Conservation (phyloP, 306 rosid species). For the Ziziphus jujuba region DNA sequence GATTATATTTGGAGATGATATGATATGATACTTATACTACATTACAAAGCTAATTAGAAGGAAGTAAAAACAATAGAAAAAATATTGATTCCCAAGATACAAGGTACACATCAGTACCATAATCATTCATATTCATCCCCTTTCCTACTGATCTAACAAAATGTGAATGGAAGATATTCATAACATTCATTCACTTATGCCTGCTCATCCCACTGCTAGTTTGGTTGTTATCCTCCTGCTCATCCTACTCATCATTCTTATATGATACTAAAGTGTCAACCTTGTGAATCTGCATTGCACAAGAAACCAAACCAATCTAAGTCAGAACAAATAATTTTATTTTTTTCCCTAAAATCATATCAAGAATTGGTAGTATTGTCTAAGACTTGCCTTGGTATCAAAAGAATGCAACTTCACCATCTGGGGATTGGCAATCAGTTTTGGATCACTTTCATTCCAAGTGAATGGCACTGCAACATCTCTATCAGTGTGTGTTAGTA, state of each 20-base stretch:
- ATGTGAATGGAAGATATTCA: slow-evolving; percentile 82
- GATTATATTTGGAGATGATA: too few relatives aligned
- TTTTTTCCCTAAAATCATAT: slow-evolving; percentile 5
- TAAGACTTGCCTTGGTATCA: slow-evolving; percentile 80
- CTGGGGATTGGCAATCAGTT: slow-evolving; percentile 90
- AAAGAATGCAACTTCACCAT: slow-evolving; percentile 99
- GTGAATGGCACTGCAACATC: slow-evolving; percentile 95
- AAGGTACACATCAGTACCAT: not conserved
- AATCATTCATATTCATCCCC: slow-evolving; percentile 2
- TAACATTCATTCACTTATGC: not conserved
- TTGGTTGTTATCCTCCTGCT: slow-evolving; percentile 32
- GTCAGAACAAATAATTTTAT: too few relatives aligned
- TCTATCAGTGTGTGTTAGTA: slow-evolving; percentile 93
- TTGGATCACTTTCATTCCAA: slow-evolving; percentile 98
- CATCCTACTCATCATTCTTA: slow-evolving; percentile 93
- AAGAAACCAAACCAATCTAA: not conserved
- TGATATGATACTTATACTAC: too few relatives aligned
- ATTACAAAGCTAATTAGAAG: too few relatives aligned
- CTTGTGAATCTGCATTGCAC: slow-evolving; percentile 78
- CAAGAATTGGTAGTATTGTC: not conserved
- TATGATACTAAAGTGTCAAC: slow-evolving; percentile 92
- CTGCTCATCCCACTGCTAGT: too few relatives aligned
- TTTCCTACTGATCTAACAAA: slow-evolving; percentile 4
- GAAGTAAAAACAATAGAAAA: too few relatives aligned
- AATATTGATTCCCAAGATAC: not conserved